Percentiles rank a stretch among this genome's conserved stretches.
Conservation (phyloP, 148 eudicot species). For the Polygonum aviculare region DNA sequence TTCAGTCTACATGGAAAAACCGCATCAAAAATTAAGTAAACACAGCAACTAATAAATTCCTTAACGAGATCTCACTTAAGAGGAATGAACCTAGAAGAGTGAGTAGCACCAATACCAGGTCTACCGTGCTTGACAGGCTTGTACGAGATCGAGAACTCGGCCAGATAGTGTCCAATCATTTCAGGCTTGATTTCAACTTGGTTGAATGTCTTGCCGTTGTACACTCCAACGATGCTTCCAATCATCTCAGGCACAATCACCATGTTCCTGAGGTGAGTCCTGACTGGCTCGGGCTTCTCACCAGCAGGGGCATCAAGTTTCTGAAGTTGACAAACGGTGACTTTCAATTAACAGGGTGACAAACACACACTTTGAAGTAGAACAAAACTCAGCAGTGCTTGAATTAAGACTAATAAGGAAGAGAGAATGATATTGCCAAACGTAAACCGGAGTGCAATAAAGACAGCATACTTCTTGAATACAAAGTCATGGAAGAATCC, state of each 20-base stretch:
- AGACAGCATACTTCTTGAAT: not conserved
- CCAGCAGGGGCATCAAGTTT: slow-evolving; percentile 65
- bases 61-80: slow-evolving; percentile 27
- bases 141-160: slow-evolving; percentile 54
- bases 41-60: slow-evolving; percentile 1
- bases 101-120: slow-evolving; percentile 72
- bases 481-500: not conserved
- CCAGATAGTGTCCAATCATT: slow-evolving; percentile 57
- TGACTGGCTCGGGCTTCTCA: slow-evolving; percentile 51
- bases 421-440: too few species aligned
- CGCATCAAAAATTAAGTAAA: not conserved
- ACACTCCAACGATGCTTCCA: slow-evolving; percentile 50
- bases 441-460: not conserved
- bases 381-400: not conserved
- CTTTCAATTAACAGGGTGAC: not conserved
- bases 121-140: slow-evolving; percentile 72
- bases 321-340: slow-evolving; percentile 13
- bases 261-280: slow-evolving; percentile 50
- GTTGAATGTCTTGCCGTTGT: slow-evolving; percentile 53
- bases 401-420: not conserved
- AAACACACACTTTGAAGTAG: not conserved
- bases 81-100: slow-evolving; percentile 68
- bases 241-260: slow-evolving; percentile 69
- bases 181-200: slow-evolving; percentile 61
- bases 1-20: not conserved